A percentile compares a stretch with the other conserved stretches of the same genome.
Evolutionary conservation across 257 asterid genomes (phyloP).

Genomic region (Scutellaria barbata): DNA sequence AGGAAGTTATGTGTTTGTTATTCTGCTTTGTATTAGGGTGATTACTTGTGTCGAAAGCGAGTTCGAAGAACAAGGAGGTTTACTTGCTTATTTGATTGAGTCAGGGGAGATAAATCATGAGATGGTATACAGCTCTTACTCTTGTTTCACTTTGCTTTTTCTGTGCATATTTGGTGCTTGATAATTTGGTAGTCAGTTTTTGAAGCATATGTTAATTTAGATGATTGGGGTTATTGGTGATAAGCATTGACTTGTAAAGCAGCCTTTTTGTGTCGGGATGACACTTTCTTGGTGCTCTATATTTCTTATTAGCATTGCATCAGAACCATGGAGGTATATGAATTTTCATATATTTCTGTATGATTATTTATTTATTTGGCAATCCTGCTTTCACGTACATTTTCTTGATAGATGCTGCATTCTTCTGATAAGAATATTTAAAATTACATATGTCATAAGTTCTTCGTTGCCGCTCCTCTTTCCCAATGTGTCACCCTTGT

Average conservation of each 20-base stretch:
- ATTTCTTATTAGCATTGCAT: neutral
- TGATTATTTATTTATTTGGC: neutral
- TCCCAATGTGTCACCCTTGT: neutral
- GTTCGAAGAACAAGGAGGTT: constrained; percentile 50
- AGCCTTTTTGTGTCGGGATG: neutral
- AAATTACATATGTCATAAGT: neutral
- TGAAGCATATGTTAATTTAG: too few species aligned
- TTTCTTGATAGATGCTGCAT: neutral
- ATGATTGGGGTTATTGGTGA: too few species aligned
- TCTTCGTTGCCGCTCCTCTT: neutral
- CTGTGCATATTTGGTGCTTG: too few species aligned
- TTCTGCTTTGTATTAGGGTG: constrained; percentile 47
- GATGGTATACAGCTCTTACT: constrained; percentile 51
- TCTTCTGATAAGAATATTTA: neutral
- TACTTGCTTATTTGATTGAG: constrained; percentile 52
- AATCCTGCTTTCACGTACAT: neutral
- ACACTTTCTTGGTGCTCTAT: neutral
- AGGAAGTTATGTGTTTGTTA: constrained; percentile 46
- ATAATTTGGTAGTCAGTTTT: too few species aligned
- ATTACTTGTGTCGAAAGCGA: constrained; percentile 50
- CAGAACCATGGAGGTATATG: neutral
- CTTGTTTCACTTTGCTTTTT: constrained; percentile 29
- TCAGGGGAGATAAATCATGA: constrained; percentile 58
- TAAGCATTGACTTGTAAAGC: too few species aligned
- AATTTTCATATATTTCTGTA: neutral